These are phyloP conservation scores for Fonsecaea pugnacius DNA, from an alignment of 2,329 filamentous ascomycete species.

Conservation along the genomic window DNA sequence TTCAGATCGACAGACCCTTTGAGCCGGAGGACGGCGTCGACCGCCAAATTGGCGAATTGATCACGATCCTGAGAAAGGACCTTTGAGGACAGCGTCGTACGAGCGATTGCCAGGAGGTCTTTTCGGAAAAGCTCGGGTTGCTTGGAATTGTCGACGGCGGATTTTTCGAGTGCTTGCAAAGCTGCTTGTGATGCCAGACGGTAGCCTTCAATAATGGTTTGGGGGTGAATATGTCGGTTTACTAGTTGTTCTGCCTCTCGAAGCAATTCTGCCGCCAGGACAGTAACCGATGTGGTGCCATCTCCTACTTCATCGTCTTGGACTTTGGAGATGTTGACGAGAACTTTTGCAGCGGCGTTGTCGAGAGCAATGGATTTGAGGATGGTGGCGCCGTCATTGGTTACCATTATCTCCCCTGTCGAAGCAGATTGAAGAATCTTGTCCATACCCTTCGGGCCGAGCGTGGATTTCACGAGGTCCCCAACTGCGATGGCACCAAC, in stretches of 20 bases:
- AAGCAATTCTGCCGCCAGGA: conserved; percentile 90
- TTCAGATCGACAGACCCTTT: conserved; percentile 90
- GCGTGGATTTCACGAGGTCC: conserved; percentile 93
- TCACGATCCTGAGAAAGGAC: conserved; percentile 91
- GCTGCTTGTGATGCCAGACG: conserved; percentile 93
- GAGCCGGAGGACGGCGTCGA: conserved; percentile 87
- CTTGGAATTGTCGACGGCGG: conserved; percentile 86
- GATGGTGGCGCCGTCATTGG: conserved; percentile 97
- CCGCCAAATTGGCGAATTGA: conserved; percentile 86
- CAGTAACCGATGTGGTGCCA: conserved; percentile 96
- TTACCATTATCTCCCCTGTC: conserved; percentile 96
- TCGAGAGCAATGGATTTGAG: conserved; percentile 98
- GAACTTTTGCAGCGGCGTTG: conserved; percentile 95
- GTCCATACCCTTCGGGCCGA: conserved; percentile 98
- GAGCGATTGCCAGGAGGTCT: conserved; percentile 86
- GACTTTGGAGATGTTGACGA: conserved; percentile 99
- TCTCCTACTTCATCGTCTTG: conserved; percentile 99
- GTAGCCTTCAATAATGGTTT: conserved; percentile 99
- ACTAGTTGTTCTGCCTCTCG: conserved; percentile 97
- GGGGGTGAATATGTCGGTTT: conserved; percentile 97
- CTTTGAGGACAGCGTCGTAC: conserved; percentile 96
- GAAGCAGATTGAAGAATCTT: conserved; percentile 96
- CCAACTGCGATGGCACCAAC: conserved; percentile 98
- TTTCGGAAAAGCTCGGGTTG: conserved; percentile 82
- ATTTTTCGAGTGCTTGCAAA: conserved; percentile 78